These are phyloP conservation scores for Penium margaritaceum DNA, from an alignment of 139 green algal species.

Conservation along the genomic window DNA sequence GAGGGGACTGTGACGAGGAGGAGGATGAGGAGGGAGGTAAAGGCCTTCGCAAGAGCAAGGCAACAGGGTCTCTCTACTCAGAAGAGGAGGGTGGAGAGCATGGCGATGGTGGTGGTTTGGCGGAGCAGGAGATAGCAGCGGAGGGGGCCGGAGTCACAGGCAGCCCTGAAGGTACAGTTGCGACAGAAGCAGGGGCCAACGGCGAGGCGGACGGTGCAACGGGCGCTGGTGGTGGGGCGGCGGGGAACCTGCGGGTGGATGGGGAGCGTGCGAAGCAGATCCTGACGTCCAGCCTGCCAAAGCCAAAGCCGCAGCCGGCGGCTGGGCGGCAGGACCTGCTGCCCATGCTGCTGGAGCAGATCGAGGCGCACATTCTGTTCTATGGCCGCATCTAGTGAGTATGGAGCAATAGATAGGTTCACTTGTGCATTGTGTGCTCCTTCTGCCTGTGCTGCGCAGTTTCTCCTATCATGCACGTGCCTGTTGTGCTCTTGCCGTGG, in stretches of 20 bases:
- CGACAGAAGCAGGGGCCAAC: background rate
- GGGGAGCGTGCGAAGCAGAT: background rate
- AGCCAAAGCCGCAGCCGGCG: background rate
- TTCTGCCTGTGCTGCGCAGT: too few relatives aligned
- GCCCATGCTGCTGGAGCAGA: slow-evolving; percentile 6
- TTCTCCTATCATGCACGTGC: background rate
- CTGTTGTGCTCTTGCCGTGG: background rate
- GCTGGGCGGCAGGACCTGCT: background rate
- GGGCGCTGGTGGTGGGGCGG: background rate
- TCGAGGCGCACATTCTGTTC: slow-evolving; percentile 8
- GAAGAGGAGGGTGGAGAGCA: too few relatives aligned
- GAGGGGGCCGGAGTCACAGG: too few relatives aligned
- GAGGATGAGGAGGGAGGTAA: too few relatives aligned
- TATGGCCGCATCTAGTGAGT: slow-evolving; percentile 15
- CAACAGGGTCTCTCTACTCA: too few relatives aligned
- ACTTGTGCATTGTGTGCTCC: too few relatives aligned
- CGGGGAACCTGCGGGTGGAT: background rate
- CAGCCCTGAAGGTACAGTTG: background rate
- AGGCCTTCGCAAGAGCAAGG: too few relatives aligned
- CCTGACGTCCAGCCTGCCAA: slow-evolving; percentile 5
- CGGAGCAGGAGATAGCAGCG: too few relatives aligned
- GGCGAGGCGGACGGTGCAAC: background rate
- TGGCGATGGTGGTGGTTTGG: too few relatives aligned
- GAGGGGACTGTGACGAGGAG: too few relatives aligned
- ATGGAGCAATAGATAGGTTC: background rate